Evolutionary conservation across 495 filamentous ascomycete species (phyloP).

Genomic region (Talaromyces adpressus): DNA sequence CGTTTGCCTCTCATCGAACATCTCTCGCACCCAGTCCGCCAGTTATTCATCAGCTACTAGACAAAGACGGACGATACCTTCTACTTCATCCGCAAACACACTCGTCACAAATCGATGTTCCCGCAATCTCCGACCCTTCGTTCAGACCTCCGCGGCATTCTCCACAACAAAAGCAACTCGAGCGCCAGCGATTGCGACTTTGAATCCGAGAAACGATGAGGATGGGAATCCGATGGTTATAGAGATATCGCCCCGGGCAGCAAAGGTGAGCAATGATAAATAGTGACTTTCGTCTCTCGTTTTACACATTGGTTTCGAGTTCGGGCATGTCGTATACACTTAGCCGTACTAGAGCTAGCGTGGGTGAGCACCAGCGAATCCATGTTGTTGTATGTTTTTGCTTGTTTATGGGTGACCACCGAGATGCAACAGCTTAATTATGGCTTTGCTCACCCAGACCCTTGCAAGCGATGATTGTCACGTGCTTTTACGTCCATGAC

Average conservation of each 20-base stretch:
- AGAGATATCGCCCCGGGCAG: conserved; percentile 73
- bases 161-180: background rate
- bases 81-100: background rate
- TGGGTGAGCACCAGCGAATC: conserved; percentile 47
- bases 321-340: conserved; percentile 39
- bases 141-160: conserved; percentile 1
- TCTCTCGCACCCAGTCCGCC: background rate
- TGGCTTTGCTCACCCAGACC: conserved; percentile 21
- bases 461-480: background rate
- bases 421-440: conserved; percentile 30
- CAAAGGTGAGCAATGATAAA: conserved; percentile 50
- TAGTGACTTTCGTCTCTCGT: conserved; percentile 3
- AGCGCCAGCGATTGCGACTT: conserved; percentile 31
- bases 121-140: background rate
- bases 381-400: conserved; percentile 33
- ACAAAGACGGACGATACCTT: background rate
- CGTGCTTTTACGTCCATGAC: background rate
- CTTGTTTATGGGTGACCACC: no score
- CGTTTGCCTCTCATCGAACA: background rate
- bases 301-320: background rate
- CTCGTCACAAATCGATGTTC: background rate
- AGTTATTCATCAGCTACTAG: background rate
- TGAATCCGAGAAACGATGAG: conserved; percentile 64
- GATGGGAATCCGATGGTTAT: conserved; percentile 77
- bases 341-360: conserved; percentile 46